Conservation (phyloP, 371 early-diverging fungal species). For the Mucor mucedo region DNA sequence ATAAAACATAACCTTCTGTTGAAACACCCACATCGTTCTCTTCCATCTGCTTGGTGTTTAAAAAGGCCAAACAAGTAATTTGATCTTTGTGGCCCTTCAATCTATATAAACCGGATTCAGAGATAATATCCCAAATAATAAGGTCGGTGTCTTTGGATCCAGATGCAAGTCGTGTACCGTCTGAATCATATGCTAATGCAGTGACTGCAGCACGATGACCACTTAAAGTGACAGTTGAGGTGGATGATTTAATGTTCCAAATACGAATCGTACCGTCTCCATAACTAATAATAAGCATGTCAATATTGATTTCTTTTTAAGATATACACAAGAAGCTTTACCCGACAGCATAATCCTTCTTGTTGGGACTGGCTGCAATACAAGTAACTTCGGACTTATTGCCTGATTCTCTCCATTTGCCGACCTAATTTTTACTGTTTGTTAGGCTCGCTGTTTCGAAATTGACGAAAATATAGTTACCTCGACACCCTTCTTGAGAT, state of each 20-base stretch:
- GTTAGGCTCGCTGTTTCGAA: too few species aligned
- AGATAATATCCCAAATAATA: constrained; percentile 94
- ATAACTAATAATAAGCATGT: constrained; percentile 47
- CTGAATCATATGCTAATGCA: constrained; percentile 77
- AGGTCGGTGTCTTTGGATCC: constrained; percentile 93
- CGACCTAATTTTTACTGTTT: constrained; percentile 44
- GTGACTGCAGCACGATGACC: constrained; percentile 92
- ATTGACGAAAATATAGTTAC: constrained; percentile 31
- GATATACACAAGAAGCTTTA: constrained; percentile 31
- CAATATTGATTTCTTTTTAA: not conserved
- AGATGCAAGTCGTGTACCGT: constrained; percentile 84
- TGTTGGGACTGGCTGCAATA: constrained; percentile 70
- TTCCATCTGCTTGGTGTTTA: constrained; percentile 33
- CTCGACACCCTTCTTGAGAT: constrained; percentile 82
- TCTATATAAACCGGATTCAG: constrained; percentile 87
- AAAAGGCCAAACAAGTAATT: constrained; percentile 74
- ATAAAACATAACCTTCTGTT: constrained; percentile 75
- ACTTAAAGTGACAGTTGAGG: constrained; percentile 77
- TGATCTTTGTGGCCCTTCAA: constrained; percentile 95
- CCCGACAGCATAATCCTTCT: constrained; percentile 81
- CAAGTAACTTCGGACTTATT: constrained; percentile 83
- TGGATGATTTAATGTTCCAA: constrained; percentile 62
- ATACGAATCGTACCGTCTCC: constrained; percentile 85
- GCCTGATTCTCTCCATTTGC: constrained; percentile 75
- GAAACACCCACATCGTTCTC: constrained; percentile 44